Percentiles rank a stretch among this genome's conserved stretches.
Conservation (phyloP, 2,329 filamentous ascomycete genomes). For the Aspergillus felis region DNA sequence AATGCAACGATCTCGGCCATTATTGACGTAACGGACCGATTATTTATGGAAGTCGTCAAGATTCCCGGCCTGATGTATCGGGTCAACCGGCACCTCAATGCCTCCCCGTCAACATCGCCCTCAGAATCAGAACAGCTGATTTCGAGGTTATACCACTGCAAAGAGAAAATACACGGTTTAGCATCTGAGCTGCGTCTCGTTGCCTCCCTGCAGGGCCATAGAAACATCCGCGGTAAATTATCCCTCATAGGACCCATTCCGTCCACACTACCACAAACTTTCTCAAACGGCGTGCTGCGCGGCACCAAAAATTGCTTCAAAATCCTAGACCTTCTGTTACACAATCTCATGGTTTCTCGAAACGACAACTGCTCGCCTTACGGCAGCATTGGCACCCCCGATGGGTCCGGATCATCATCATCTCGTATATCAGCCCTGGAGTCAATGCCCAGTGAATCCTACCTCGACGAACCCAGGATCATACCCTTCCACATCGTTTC, state of each 20-base stretch:
- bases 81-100: constrained; percentile 7
- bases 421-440: neutral
- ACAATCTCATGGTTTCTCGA: constrained; percentile 8
- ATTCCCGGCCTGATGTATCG: constrained; percentile 17
- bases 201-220: constrained; percentile 9
- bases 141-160: neutral
- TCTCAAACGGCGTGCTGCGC: constrained; percentile 20
- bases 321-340: constrained; percentile 14
- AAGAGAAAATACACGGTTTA: neutral
- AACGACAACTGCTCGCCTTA: neutral
- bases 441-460: neutral
- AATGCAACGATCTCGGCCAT: constrained; percentile 18
- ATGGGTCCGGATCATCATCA: neutral
- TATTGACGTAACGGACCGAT: constrained; percentile 21
- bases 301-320: constrained; percentile 14
- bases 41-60: constrained; percentile 22
- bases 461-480: neutral
- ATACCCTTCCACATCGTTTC: constrained; percentile 14
- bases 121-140: neutral
- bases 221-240: constrained; percentile 1
- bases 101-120: constrained; percentile 1
- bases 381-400: neutral
- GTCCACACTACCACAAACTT: constrained; percentile 18
- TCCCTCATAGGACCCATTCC: constrained; percentile 21
- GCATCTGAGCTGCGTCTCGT: constrained; percentile 13